Evolutionary conservation across 2,329 filamentous ascomycete genomes (phyloP), one percentile per base, ranked within the genome.

Genomic region (Aspergillus aculeatinus): DNA sequence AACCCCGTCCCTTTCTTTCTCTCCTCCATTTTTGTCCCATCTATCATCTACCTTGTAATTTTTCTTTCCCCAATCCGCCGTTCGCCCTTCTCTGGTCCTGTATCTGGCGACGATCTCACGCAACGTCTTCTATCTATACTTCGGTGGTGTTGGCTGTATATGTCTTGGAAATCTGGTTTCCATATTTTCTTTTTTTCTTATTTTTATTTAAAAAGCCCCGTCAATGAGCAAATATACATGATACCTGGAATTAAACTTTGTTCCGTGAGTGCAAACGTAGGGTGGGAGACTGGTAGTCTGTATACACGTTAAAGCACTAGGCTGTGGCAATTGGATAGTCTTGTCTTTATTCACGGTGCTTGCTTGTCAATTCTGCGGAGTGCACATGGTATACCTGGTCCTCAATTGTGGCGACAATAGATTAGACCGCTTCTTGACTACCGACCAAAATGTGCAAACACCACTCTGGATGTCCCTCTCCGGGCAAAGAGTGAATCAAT

Each of bases 31-130:
- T 21, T 21, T 21, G 14, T 23, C n/a, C 16, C 4, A 7, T 23
- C 23, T 39, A 11, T 53, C 23, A 42, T 53, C 33, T 44, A 47
- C 21, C 33, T 53, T 53, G 35, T 53, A 53, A 53, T 53, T n/a
- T 44, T 39, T 29, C 42, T 12, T 25, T 6, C 16, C 16, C 39
- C 16, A 19, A 4, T 14, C 39, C 14, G 39, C 39, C 39, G 39
- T 19, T 16, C 16, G 14, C 39, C 39, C 39, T n/a, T 19, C 5
- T 16, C 14, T 35, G 12, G 33, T 12, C 33, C 12, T 35, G 33
- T 5, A 12, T 35, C 10, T 19, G n/a, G 39, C 39, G n/a, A 44
- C 39, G 39, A 44, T 19, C 16, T 44, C 39, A 44, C 39, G 39
- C 39, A 44, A 29, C 7, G 39, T 44, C 6, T 14, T 44, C 39